These are phyloP conservation scores for Pichia paraexigua DNA, from an alignment of 805 yeast species.

Conservation along the genomic window DNA sequence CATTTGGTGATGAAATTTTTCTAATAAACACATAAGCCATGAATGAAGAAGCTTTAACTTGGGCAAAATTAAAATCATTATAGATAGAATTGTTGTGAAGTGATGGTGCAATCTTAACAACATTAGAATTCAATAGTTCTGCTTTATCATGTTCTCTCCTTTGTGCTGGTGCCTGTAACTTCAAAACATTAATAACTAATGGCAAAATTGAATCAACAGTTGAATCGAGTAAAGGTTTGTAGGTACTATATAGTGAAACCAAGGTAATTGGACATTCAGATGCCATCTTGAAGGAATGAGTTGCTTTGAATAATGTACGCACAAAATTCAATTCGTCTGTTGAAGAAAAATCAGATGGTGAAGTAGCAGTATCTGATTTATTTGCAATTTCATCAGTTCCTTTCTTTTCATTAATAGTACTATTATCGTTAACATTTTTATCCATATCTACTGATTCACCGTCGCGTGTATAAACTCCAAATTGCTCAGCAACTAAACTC, in stretches of 20 bases:
- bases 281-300: constrained; percentile 80
- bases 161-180: constrained; percentile 78
- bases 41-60: constrained; percentile 93
- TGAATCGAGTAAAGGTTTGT: constrained; percentile 63
- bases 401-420: background rate
- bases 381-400: background rate
- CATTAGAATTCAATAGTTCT: constrained; percentile 47
- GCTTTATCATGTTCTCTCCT: constrained; percentile 52
- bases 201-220: constrained; percentile 77
- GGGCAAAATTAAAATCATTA: constrained; percentile 85
- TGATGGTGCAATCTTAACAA: constrained; percentile 65
- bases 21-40: constrained; percentile 87
- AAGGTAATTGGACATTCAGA: constrained; percentile 97
- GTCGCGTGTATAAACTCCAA: constrained; percentile 30
- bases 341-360: constrained; percentile 28
- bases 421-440: constrained; percentile 1
- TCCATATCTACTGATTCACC: background rate
- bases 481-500: constrained; percentile 61
- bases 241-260: constrained; percentile 85
- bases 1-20: constrained; percentile 62
- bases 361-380: background rate
- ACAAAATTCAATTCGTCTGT: constrained; percentile 31
- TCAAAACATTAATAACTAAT: constrained; percentile 63
- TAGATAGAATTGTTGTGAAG: constrained; percentile 71
- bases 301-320: constrained; percentile 54